Conservation (phyloP, 176 grass and related monocot genomes). For the Oropetium thomaeum region DNA sequence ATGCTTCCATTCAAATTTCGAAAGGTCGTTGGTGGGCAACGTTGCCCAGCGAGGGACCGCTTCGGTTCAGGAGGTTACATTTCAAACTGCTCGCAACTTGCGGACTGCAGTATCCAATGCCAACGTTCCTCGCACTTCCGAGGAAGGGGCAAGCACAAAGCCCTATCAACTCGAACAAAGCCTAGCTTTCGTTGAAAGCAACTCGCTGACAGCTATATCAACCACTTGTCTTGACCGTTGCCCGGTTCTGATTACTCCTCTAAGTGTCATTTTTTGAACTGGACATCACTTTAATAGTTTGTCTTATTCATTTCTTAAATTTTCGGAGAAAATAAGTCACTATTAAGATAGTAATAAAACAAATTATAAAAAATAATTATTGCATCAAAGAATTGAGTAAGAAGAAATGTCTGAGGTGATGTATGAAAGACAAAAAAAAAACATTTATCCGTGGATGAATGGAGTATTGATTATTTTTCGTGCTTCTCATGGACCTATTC, state of each 20-base stretch:
- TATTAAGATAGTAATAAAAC: too few species aligned
- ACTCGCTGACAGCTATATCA: neutral
- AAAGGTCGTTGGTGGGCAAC: conserved; percentile 23
- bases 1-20: conserved; percentile 33
- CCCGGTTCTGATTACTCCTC: neutral
- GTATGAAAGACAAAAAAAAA: too few species aligned
- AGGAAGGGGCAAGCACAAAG: neutral
- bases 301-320: too few species aligned
- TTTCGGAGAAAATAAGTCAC: too few species aligned
- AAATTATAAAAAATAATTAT: too few species aligned
- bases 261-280: too few species aligned
- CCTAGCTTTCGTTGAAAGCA: conserved; percentile 6
- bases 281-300: too few species aligned
- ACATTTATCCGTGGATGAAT: too few species aligned
- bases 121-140: conserved; percentile 18
- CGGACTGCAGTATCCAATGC: neutral
- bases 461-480: neutral
- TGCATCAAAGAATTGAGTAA: too few species aligned
- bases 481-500: neutral
- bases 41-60: conserved; percentile 17
- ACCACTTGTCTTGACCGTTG: neutral
- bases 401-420: too few species aligned
- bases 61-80: neutral
- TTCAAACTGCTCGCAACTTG: conserved; percentile 16
- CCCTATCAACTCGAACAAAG: neutral